phyloP scores from a whole-genome alignment of 257 asterid genomes.

The Phtheirospermum japonicum region DNA sequence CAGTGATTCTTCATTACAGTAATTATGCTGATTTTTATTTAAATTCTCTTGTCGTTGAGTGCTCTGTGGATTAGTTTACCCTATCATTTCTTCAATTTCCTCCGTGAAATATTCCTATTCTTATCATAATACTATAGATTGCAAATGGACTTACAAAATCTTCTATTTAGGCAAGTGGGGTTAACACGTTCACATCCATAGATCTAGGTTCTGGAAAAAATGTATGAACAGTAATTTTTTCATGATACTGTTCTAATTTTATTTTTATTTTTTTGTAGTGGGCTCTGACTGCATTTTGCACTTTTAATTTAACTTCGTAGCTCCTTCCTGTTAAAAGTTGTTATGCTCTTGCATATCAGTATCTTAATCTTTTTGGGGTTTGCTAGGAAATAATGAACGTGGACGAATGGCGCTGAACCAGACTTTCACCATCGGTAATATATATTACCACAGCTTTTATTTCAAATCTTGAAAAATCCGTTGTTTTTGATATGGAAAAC shows the following conservation, averaged over 20 bases:
- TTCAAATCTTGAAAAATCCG: background rate
- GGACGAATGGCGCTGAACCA: conserved; percentile 88
- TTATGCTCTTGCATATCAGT: too few species aligned
- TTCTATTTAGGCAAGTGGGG: too few species aligned
- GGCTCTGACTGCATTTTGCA: too few species aligned
- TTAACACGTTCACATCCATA: too few species aligned
- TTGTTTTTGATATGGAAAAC: background rate
- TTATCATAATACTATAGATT: background rate
- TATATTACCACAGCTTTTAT: conserved; percentile 14
- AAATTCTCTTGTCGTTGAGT: conserved; percentile 10
- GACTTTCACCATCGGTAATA: conserved; percentile 89
- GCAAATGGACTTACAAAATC: too few species aligned
- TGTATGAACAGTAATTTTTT: too few species aligned
- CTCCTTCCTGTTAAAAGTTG: too few species aligned
- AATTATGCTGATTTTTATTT: conserved; percentile 31
- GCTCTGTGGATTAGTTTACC: background rate
- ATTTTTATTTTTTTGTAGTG: background rate
- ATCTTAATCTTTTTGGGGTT: conserved; percentile 9
- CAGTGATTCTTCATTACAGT: conserved; percentile 85
- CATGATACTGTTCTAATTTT: too few species aligned
- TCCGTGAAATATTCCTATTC: background rate
- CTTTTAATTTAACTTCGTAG: too few species aligned
- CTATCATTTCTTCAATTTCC: too few species aligned
- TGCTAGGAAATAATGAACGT: conserved; percentile 65
- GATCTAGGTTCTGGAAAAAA: too few species aligned